Evolutionary conservation across 2,329 filamentous ascomycete genomes (phyloP), one percentile per base, ranked within the genome.

Genomic region (Trichophyton equinum): DNA sequence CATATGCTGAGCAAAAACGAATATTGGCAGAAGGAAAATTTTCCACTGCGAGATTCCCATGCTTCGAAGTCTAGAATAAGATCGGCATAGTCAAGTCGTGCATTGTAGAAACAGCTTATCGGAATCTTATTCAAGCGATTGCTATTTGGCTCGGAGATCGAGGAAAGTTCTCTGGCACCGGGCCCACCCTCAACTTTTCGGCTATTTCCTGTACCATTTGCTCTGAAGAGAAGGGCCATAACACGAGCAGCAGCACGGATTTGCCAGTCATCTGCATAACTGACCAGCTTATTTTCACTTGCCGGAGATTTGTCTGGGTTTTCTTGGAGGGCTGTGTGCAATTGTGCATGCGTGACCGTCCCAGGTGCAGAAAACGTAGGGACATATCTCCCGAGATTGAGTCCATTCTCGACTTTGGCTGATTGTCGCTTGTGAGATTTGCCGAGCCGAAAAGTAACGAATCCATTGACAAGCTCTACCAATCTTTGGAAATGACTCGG

Each of bases 1-100:
- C 89, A 91, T 65, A 96, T 91, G 64, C 90, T 95, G 46, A 96
- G 79, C 66, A 96, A 85, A 68, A 96, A 95, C 0, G 91, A 90
- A 68, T 95, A 95, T 70, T 95, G 89, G 70, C 91, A 96, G 69
- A 96, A 95, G 0, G 88, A 83, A 70, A 96, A 96, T 65, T 85
- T 89, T 20, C 81, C 80, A 58, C 81, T 81, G 65, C 82, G 86
- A 3, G 83, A 81, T 70, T 95, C 91, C 91, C 91, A 96, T 8
- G 84, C 81, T 68, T 95, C 89, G 68, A 95, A 96, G 70, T 96
- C 91, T 0, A 82, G 83, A 55, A 94, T 82, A 5, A 96, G 79
- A 69, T 96, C 89, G n/a, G 86, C 83, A 67, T 89, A 90, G 70
- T 96, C 91, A 8, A 96, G 81, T 62, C 95, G 76, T 0, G 88